Evolutionary conservation across 257 asterid species (phyloP), one percentile per base, ranked within the genome.

Genomic region (Avicennia marina): DNA sequence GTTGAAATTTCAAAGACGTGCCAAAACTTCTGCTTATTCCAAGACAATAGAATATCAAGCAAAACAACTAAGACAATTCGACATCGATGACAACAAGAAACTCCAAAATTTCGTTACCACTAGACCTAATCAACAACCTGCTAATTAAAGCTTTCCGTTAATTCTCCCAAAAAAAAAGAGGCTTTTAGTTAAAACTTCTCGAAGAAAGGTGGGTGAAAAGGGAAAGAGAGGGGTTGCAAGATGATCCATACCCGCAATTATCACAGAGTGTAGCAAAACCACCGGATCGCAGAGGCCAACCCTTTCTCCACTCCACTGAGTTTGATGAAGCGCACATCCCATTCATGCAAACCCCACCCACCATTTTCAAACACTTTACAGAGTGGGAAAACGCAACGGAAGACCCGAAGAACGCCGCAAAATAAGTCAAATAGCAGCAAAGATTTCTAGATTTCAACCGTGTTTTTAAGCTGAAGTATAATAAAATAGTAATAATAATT

Each of bases 261-360:
- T 64, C 60, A 68, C 96, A 90, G 38, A 90, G 90, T 61, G 71
- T 71, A 40, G 97, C 88, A 72, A 72, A 77, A 52, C 81, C 89
- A 63, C 89, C 83, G 50, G 95, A 84, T 72, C 78, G 83, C 76
- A 90, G 51, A 45, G 93, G 90, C 97, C 96, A 86, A 0, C 97
- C 97, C 67, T 70, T 82, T 62, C 60, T 75, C 86, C 85, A 78
- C 18, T 78, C 80, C 31, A 51, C 18, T 4, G 83, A 66, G n/a
- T 19, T 53, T 15, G 83, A 61, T 15, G 85, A 70, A 48, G 73
- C 66, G 69, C 95, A 87, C 46, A 62, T 45, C 54, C 78, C 90
- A 71, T 90, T 90, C 97, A 84, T 90, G 81, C 97, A 90, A 36
- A 36, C 71, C 78, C 73, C 60, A 38, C 75, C 56, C 68, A 65